Evolutionary conservation across 202 grass and related monocot species (phyloP), one percentile per base, ranked within the genome.

Genomic region (Eragrostis tef): DNA sequence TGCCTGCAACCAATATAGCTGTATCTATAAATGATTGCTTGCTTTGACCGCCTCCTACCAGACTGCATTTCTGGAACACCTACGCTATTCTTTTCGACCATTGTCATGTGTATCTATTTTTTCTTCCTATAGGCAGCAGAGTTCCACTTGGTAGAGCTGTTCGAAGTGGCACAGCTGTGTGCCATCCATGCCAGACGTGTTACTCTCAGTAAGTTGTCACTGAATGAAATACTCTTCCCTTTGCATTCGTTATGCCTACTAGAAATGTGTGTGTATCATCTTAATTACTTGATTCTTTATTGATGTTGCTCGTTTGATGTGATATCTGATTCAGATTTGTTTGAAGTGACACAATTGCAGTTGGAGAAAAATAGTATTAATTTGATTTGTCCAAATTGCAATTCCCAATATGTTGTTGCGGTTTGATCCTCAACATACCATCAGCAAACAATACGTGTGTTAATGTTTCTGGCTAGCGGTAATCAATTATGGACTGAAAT

Each of bases 151-250:
- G 27, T 87, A 25, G 88, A 91, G 20, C 12, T 98, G 31, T 89
- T 98, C 16, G 82, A 91, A 73, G 77, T 86, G n/a, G 73, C 92
- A 17, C 84, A 94, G 70, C 86, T 91, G 13, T 98, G 92, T 24
- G 75, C 95, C 25, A 85, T 98, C 85, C 95, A 93, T 86, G 84
- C 88, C 7, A 94, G 67, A 64, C 90, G 90, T 45, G 88, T 94
- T 76, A 98, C 95, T 20, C 17, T 98, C 53, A 90, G 92, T 98
- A 94, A 94, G 96, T 91, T 78, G 6, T 29, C 31, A 62, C 44
- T 48, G 62, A 67, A 70, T 42, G 51, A 53, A 26, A 47, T 61
- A 59, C 12, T 22, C 20, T 58, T 71, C 17, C 46, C 26, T 79
- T 66, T 52, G 42, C 19, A 59, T 22, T 72, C 14, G 27, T 64